Evolutionary conservation across 805 yeast species (phyloP).

Genomic region (Kodamaea sagamina): DNA sequence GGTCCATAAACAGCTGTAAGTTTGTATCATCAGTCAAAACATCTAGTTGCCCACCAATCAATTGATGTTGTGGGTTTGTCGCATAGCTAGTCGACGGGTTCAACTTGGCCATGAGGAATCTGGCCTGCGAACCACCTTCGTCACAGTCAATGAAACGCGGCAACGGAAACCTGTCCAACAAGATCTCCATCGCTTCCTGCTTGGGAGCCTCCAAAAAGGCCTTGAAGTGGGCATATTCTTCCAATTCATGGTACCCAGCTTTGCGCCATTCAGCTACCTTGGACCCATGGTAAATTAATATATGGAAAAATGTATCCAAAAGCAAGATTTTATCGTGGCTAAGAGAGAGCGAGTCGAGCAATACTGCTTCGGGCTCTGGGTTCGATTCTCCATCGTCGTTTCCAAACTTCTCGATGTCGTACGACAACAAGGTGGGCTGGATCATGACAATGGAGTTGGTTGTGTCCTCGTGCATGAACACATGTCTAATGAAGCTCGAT

Average conservation of each 20-base stretch:
- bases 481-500: conserved; percentile 63
- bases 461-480: conserved; percentile 61
- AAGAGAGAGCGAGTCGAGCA: conserved; percentile 63
- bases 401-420: conserved; percentile 49
- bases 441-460: conserved; percentile 64
- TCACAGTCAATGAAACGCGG: conserved; percentile 74
- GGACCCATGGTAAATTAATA: conserved; percentile 66
- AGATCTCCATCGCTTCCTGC: conserved; percentile 62
- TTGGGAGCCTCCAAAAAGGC: conserved; percentile 63
- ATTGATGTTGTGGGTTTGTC: conserved; percentile 37
- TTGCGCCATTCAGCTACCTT: conserved; percentile 68
- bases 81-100: conserved; percentile 64
- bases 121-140: conserved; percentile 75
- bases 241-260: conserved; percentile 60
- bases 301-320: conserved; percentile 69
- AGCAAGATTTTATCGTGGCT: conserved; percentile 57
- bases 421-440: conserved; percentile 66
- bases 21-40: conserved; percentile 62
- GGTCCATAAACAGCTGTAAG: conserved; percentile 58
- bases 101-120: conserved; percentile 67
- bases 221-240: conserved; percentile 60
- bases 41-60: conserved; percentile 29
- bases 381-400: conserved; percentile 28
- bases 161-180: conserved; percentile 67
- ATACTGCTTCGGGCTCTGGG: conserved; percentile 60